A percentile compares a stretch with the other conserved stretches of the same genome.
These are phyloP conservation scores for Podaxis carcinomalis DNA, from an alignment of 768 basidiomycete genomes.

Conservation along the genomic window DNA sequence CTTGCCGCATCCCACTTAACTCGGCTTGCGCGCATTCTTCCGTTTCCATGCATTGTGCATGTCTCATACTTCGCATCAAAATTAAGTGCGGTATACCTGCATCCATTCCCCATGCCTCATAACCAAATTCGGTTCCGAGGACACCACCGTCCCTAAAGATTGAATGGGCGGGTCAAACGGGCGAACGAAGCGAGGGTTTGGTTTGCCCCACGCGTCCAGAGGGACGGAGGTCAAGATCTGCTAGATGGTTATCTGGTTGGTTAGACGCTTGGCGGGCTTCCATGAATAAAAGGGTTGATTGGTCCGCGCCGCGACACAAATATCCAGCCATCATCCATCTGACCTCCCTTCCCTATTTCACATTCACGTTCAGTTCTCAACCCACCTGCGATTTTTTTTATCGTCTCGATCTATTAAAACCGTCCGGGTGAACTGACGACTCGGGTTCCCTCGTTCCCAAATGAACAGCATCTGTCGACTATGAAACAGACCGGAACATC, in stretches of 20 bases:
- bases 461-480: slow-evolving; percentile 71
- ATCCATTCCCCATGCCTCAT: neutral
- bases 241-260: neutral
- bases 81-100: neutral
- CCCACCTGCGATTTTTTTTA: neutral
- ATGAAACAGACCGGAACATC: slow-evolving; percentile 87
- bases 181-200: neutral
- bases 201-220: neutral
- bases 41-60: neutral
- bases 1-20: neutral
- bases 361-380: no score
- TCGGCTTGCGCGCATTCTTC: neutral
- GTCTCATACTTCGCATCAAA: no score
- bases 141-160: neutral
- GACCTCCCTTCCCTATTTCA: neutral
- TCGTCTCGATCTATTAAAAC: neutral
- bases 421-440: neutral
- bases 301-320: neutral
- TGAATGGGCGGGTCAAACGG: neutral
- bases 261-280: neutral
- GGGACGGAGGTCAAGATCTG: neutral
- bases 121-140: neutral
- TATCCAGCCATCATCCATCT: neutral
- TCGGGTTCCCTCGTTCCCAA: neutral
- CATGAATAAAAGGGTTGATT: neutral